Percentiles rank a stretch among this genome's conserved stretches.
Evolutionary conservation across 2,329 filamentous ascomycete species (phyloP).

Genomic region (Beauveria caledonica): DNA sequence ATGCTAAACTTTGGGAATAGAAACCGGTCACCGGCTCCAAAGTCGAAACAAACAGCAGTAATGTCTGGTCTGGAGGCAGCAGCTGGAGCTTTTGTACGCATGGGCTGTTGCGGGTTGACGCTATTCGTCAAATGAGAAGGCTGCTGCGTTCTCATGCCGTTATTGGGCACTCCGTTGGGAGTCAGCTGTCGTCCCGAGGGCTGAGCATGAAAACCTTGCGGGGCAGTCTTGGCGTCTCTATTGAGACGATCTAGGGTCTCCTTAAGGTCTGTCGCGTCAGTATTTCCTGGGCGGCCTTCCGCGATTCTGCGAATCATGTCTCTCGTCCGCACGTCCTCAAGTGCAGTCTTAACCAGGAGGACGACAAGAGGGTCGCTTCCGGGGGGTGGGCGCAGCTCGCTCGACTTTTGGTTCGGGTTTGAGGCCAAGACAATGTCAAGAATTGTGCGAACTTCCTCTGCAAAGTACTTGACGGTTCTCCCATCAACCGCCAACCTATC

Average conservation of each 20-base stretch:
- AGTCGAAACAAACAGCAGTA: conserved; percentile 61
- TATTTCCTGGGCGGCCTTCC: conserved; percentile 39
- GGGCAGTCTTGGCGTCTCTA: conserved; percentile 31
- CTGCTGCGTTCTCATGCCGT: conserved; percentile 15
- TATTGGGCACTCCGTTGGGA: conserved; percentile 25
- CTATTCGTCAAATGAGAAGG: conserved; percentile 14
- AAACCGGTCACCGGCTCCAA: conserved; percentile 66
- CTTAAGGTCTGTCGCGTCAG: conserved; percentile 48
- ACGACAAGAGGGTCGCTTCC: conserved; percentile 50
- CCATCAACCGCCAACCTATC: conserved; percentile 47
- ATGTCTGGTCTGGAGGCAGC: conserved; percentile 50
- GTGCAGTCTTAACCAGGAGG: conserved; percentile 46
- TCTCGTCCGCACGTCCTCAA: conserved; percentile 42
- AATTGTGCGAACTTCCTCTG: conserved; percentile 49
- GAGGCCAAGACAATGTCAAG: conserved; percentile 51
- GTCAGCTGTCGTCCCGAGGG: conserved; percentile 16
- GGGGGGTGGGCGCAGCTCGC: conserved; percentile 43
- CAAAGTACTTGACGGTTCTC: conserved; percentile 51
- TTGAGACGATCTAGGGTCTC: conserved; percentile 41
- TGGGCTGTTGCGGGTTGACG: conserved; percentile 39
- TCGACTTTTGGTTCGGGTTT: conserved; percentile 48
- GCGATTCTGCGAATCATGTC: conserved; percentile 48
- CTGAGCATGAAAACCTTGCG: conserved; percentile 21
- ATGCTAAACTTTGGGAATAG: conserved; percentile 73
- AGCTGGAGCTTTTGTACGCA: conserved; percentile 53